These are phyloP conservation scores for Volvox reticuliferus DNA, from an alignment of 139 green algal species.

Conservation along the genomic window DNA sequence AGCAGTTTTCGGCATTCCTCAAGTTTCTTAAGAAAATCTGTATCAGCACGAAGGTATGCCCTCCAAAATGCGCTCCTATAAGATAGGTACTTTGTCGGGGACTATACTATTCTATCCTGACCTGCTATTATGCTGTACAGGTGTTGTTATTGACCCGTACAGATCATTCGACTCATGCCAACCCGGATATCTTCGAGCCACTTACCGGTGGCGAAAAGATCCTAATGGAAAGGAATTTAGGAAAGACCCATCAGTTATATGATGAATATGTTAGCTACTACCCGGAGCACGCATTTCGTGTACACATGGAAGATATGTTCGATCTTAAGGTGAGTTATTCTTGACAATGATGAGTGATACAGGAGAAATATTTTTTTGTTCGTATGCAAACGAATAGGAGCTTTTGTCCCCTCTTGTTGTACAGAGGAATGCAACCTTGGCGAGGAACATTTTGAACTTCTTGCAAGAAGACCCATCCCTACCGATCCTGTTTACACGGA, in stretches of 20 bases:
- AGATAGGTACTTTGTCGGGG: neutral
- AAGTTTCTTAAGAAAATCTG: neutral
- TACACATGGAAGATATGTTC: conserved; percentile 29
- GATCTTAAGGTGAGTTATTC: neutral
- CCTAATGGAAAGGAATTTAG: neutral
- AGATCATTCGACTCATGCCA: neutral
- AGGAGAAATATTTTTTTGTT: neutral
- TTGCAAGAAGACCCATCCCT: conserved; percentile 6
- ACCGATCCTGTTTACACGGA: neutral
- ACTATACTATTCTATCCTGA: neutral
- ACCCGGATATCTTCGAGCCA: conserved; percentile 1
- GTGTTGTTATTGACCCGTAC: neutral
- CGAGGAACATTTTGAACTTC: conserved; percentile 1
- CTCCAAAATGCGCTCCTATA: neutral
- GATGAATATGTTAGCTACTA: neutral
- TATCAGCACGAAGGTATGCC: neutral
- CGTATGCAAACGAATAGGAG: neutral
- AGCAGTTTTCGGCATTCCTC: neutral
- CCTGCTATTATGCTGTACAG: neutral
- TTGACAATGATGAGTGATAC: no score
- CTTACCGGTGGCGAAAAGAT: neutral
- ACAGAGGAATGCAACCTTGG: conserved; percentile 8
- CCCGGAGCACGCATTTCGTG: neutral
- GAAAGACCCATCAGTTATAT: neutral
- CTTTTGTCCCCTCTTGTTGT: neutral